Evolutionary conservation across 2,329 filamentous ascomycete genomes (phyloP).

Genomic region (Paecilomyces dactylethromorphus): DNA sequence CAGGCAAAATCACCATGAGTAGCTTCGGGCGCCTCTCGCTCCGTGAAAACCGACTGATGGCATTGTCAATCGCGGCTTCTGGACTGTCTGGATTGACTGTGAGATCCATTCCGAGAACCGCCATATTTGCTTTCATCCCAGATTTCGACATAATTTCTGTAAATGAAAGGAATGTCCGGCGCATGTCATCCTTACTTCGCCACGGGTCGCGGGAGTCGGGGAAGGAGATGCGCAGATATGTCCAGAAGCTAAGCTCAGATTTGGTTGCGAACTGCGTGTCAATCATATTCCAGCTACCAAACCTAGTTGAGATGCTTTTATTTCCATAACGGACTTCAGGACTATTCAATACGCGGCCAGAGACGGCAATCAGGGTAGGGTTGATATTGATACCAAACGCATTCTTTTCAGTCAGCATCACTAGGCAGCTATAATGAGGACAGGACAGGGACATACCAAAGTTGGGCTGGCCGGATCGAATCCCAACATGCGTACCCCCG

Average conservation of each 20-base stretch:
- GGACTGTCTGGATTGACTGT: neutral
- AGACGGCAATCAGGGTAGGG: slow-evolving; percentile 59
- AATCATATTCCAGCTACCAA: slow-evolving; percentile 61
- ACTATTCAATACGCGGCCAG: slow-evolving; percentile 58
- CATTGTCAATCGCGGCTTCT: neutral
- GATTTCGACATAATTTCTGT: neutral
- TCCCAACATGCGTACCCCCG: slow-evolving; percentile 14
- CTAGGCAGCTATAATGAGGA: neutral
- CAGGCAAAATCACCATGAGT: slow-evolving; percentile 56
- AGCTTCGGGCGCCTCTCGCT: neutral
- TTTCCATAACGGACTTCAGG: slow-evolving; percentile 57
- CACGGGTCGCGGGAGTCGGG: neutral
- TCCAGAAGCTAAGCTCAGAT: slow-evolving; percentile 30
- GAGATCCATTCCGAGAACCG: neutral
- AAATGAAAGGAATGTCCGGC: neutral
- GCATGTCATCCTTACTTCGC: neutral
- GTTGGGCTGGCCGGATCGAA: neutral
- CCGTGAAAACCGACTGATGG: neutral
- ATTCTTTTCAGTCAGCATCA: neutral
- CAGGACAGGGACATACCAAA: neutral
- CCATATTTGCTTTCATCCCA: neutral
- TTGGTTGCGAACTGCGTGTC: slow-evolving; percentile 50
- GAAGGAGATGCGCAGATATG: slow-evolving; percentile 8
- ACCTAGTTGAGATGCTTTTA: neutral
- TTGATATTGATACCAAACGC: neutral